Base-by-base conservation (phyloP, 805 yeast genomes). In the Hanseniaspora jakobsenii region DNA sequence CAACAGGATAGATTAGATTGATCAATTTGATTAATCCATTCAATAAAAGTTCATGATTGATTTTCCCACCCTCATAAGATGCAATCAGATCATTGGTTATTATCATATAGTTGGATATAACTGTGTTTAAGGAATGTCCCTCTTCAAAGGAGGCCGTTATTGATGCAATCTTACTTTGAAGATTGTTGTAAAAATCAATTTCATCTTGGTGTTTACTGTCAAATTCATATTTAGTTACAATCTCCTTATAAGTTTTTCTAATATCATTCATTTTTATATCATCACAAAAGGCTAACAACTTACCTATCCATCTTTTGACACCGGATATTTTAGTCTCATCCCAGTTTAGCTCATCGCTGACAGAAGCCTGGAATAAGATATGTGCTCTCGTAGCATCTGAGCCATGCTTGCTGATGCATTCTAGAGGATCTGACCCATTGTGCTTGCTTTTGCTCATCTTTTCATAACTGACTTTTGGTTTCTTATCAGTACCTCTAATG, bases 381-480 rank as follows among this genome's bases (percentile, higher is more conserved):
- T 89, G 95, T 0, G 97, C 97, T 49, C 97, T 72, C 0, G 89
- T 82, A 1, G 95, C 86, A 65, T 91, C 98, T 1, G 95, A 85
- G 3, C 98, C 97, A 59, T 84, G 83, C 29, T 64, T 67, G 9
- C 55, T 56, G 22, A 91, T 86, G 52, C 89, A 82, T 48, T 71
- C 73, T 1, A 67, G 73, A 1, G 97, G 97, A 56, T 89, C 94
- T 2, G 83, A 94, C 13, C 98, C 98, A 55, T 91, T 91, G 56
- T 77, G 78, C 56, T 91, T 91, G 1, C 96, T 87, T 61, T 91
- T 91, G 2, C 96, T 87, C 98, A 91, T 91, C 57, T 91, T 91
- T 56, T 91, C 97, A 56, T 60, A 85, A 0, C 83, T 64, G 1
- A 82, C 58, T 0, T 48, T 46, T 0, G 94, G 84, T 0, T 55